A percentile compares a stretch with the other conserved stretches of the same genome.
phyloP scores from a whole-genome alignment of 2,329 filamentous ascomycete genomes.

The Fusarium xyrophilum region DNA sequence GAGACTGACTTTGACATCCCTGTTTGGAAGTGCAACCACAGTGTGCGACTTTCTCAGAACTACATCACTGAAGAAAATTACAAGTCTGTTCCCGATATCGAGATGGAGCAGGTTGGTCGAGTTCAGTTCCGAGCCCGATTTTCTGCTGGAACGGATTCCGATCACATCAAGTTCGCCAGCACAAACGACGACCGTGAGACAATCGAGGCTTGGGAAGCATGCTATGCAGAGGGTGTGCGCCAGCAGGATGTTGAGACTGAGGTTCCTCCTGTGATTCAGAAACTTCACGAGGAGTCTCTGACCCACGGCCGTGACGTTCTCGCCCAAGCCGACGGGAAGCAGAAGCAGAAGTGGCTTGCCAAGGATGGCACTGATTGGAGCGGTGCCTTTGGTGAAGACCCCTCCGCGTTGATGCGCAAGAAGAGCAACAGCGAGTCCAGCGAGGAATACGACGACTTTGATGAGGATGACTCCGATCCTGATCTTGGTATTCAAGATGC shows the following conservation, averaged over 20 bases:
- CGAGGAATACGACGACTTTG: slow-evolving; percentile 52
- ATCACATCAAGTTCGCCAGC: slow-evolving; percentile 81
- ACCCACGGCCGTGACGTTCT: slow-evolving; percentile 82
- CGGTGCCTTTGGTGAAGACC: slow-evolving; percentile 83
- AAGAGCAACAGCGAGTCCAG: slow-evolving; percentile 43
- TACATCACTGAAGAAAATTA: slow-evolving; percentile 86
- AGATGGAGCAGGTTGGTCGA: slow-evolving; percentile 80
- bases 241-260: slow-evolving; percentile 73
- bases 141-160: slow-evolving; percentile 87
- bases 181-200: slow-evolving; percentile 93
- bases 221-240: slow-evolving; percentile 85
- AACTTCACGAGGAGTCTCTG: slow-evolving; percentile 82
- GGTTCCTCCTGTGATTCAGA: slow-evolving; percentile 73
- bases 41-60: slow-evolving; percentile 82
- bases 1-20: slow-evolving; percentile 82
- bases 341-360: slow-evolving; percentile 78
- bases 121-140: slow-evolving; percentile 82
- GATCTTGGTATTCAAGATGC: slow-evolving; percentile 68
- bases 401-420: slow-evolving; percentile 56
- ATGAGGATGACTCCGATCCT: slow-evolving; percentile 51
- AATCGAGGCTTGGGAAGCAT: slow-evolving; percentile 93
- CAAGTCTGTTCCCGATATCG: slow-evolving; percentile 72
- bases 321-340: slow-evolving; percentile 72
- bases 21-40: slow-evolving; percentile 83
- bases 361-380: slow-evolving; percentile 87